Conservation (phyloP, 805 yeast species). For the Metschnikowia picachoensis region DNA sequence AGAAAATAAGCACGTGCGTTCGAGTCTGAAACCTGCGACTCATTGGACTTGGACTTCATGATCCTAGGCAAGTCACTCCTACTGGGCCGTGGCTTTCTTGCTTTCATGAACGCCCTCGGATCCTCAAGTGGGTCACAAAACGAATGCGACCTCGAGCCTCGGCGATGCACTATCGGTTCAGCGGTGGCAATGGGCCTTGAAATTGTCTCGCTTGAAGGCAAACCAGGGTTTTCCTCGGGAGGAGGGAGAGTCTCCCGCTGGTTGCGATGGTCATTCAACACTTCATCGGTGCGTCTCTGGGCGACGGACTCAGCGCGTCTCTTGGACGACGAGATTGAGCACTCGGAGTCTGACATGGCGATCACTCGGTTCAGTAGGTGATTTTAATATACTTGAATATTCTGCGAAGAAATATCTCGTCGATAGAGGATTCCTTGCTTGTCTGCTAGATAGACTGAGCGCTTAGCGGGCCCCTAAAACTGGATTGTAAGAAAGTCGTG, state of each 20-base stretch:
- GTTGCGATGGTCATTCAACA: conserved; percentile 39
- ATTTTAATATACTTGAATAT: too few species aligned
- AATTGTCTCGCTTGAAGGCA: background rate
- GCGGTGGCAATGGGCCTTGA: background rate
- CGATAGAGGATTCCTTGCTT: background rate
- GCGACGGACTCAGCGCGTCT: conserved; percentile 16
- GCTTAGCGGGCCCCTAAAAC: background rate
- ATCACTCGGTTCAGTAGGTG: too few species aligned
- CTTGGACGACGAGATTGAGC: conserved; percentile 27
- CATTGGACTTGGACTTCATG: conserved; percentile 21
- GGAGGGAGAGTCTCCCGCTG: conserved; percentile 33
- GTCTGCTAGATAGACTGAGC: background rate
- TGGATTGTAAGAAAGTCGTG: background rate
- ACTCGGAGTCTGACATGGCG: conserved; percentile 40
- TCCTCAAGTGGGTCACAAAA: conserved; percentile 37
- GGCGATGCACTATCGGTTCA: conserved; percentile 20
- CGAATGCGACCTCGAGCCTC: conserved; percentile 34
- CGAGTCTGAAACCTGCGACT: conserved; percentile 13
- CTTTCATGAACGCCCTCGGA: conserved; percentile 5
- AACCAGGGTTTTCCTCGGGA: conserved; percentile 16
- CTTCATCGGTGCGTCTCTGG: conserved; percentile 27
- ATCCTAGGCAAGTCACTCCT: conserved; percentile 27
- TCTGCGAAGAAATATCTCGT: background rate
- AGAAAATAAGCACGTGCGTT: conserved; percentile 9
- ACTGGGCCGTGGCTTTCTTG: conserved; percentile 11